Base-by-base conservation (phyloP, 139 green algal species). In the Chlorella sp. region DNA sequence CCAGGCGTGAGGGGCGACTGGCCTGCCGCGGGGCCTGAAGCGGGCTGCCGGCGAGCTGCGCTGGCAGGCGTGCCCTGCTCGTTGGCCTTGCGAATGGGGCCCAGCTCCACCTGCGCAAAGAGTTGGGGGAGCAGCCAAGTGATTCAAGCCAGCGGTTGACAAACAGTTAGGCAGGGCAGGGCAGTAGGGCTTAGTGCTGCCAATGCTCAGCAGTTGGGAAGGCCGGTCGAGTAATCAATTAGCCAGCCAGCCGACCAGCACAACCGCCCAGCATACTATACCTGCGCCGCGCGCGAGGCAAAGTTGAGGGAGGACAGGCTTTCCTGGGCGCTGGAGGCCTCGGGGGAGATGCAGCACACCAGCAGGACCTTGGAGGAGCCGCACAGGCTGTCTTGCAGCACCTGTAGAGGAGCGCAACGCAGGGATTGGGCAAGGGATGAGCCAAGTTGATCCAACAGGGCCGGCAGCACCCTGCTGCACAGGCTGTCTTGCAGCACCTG, bases 271-370 rank as follows among this genome's bases (percentile, higher is more conserved):
- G 2, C 13, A 15, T 3, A 12, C 71, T 41, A 6, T 32, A 87
- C 83, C 47, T 80, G 73, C 1, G 86, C 86, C 4, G 90, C 93
- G 12, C 93, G 57, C 6, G 68, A 79, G 1, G 94, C 94, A 88
- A 96, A 96, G 85, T 92, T 93, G 68, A 96, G 92, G 0, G 92
- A 94, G 28, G 85, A 94, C 12, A 96, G 74, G 1, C 92, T 94
- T 71, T 96, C 94, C 0, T 38, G 71, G 13, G 81, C 81, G 25
- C 83, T 90, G 55, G 18, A 83, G 1, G 84, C 28, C 71, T 95
- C 93, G 1, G 93, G 93, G 5, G 87, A 83, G 38, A 95, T 78
- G 85, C 93, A 94, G 86, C 90, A 94, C 20, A 94, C 84, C 56
- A 95, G 85, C 79, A 95, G 85, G 56, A 94, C 90, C 88, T 95